These are phyloP conservation scores for Cryptosporidium sp. DNA, from an alignment of 169 alveolate species.

Conservation along the genomic window DNA sequence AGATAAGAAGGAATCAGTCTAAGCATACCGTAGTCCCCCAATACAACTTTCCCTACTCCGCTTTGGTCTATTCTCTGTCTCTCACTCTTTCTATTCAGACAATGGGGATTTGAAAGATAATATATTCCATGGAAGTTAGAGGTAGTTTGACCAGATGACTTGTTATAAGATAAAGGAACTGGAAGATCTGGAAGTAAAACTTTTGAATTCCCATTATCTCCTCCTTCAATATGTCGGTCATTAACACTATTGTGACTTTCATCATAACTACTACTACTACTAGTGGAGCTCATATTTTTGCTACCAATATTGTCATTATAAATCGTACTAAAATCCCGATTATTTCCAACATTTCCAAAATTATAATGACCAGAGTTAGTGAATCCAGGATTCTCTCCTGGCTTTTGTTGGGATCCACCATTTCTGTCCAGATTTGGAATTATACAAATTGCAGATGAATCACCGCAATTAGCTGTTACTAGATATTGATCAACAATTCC, in stretches of 20 bases:
- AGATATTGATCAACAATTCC: conserved; percentile 48
- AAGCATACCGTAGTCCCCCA: conserved; percentile 66
- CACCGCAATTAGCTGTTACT: conserved; percentile 61
- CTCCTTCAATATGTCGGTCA: background rate
- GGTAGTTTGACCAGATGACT: background rate
- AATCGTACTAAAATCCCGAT: background rate
- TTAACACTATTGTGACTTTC: background rate
- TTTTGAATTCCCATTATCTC: background rate
- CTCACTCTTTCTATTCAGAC: conserved; percentile 51
- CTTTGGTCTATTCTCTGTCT: conserved; percentile 65
- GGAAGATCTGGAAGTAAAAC: conserved; percentile 51
- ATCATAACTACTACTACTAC: background rate
- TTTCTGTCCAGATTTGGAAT: conserved; percentile 10
- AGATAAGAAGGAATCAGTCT: conserved; percentile 49
- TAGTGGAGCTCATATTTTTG: background rate
- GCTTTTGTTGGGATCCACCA: background rate
- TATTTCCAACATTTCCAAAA: background rate
- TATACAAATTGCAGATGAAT: conserved; percentile 67
- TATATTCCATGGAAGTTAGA: conserved; percentile 27
- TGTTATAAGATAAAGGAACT: conserved; percentile 4
- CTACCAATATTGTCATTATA: background rate
- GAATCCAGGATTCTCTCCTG: background rate
- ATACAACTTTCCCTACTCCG: conserved; percentile 55
- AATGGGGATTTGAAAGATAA: conserved; percentile 61
- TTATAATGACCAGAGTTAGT: background rate